phyloP scores from a whole-genome alignment of 805 yeast genomes.

The Ogataea methylovora region DNA sequence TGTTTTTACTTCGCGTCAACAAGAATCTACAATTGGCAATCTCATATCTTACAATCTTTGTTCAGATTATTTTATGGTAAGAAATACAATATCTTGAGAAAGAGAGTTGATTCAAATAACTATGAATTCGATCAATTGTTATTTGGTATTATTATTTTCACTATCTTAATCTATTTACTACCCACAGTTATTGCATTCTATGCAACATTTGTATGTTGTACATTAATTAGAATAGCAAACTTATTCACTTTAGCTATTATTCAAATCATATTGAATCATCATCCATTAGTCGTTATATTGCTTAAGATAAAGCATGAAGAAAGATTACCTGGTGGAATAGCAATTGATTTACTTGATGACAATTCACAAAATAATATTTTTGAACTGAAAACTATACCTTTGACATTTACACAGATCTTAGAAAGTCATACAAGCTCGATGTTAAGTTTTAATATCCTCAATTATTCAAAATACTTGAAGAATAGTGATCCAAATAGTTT shows the following conservation, averaged over 20 bases:
- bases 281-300: slow-evolving; percentile 79
- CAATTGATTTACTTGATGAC: slow-evolving; percentile 18
- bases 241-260: slow-evolving; percentile 49
- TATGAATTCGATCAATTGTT: slow-evolving; percentile 83
- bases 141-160: slow-evolving; percentile 83
- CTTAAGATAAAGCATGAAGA: slow-evolving; percentile 74
- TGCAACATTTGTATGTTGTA: slow-evolving; percentile 54
- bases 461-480: slow-evolving; percentile 5
- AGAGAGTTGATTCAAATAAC: slow-evolving; percentile 78
- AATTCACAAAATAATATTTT: slow-evolving; percentile 6
- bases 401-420: slow-evolving; percentile 19
- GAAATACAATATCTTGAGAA: slow-evolving; percentile 74
- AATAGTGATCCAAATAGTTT: slow-evolving; percentile 7
- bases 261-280: slow-evolving; percentile 66
- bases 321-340: slow-evolving; percentile 48
- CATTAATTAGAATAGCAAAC: slow-evolving; percentile 41
- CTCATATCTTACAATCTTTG: slow-evolving; percentile 59
- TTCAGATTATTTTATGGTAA: slow-evolving; percentile 85
- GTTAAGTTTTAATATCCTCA: slow-evolving; percentile 20
- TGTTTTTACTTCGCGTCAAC: slow-evolving; percentile 76
- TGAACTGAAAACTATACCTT: slow-evolving; percentile 17
- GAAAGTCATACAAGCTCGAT: slow-evolving; percentile 22
- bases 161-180: slow-evolving; percentile 64
- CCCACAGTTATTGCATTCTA: slow-evolving; percentile 91
- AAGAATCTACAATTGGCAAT: slow-evolving; percentile 70